Percentiles rank a stretch among this genome's conserved stretches.
Conservation (phyloP, 2,329 filamentous ascomycete species). For the Coleophoma eucalyptorum region DNA sequence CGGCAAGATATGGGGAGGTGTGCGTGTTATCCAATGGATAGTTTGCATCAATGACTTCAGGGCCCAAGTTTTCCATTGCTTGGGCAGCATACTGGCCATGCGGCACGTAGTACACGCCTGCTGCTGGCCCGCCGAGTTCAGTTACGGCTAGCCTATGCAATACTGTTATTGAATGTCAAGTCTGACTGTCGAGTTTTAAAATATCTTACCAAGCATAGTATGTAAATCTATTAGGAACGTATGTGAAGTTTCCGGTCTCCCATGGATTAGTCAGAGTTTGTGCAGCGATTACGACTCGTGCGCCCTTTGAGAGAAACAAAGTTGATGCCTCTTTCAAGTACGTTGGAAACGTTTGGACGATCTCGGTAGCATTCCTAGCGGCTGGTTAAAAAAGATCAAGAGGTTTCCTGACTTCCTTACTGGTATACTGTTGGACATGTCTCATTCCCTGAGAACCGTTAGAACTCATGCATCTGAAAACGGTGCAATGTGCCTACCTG, state of each 20-base stretch:
- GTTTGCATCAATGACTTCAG: constrained; percentile 39
- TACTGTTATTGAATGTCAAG: no score
- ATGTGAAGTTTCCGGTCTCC: constrained; percentile 47
- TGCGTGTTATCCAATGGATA: constrained; percentile 58
- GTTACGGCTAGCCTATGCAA: constrained; percentile 8
- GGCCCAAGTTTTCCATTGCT: constrained; percentile 31
- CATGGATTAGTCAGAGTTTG: constrained; percentile 63
- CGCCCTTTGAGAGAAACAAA: constrained; percentile 46
- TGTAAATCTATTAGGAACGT: constrained; percentile 48
- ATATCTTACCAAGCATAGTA: constrained; percentile 33
- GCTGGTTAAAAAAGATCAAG: background rate
- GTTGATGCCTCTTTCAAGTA: constrained; percentile 21
- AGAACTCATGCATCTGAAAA: background rate
- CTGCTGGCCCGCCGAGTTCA: constrained; percentile 13
- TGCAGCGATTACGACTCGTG: constrained; percentile 53
- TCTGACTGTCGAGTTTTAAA: no score
- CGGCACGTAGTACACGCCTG: constrained; percentile 16
- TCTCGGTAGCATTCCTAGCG: constrained; percentile 12
- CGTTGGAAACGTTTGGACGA: constrained; percentile 24
- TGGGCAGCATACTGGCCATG: constrained; percentile 17
- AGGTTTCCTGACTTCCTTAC: constrained; percentile 1
- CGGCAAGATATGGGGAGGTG: constrained; percentile 49
- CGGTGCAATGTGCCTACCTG: constrained; percentile 17
- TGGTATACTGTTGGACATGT: constrained; percentile 15
- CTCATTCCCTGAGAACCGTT: constrained; percentile 9